These are phyloP conservation scores for Phytophthora capsici DNA, from an alignment of 352 stramenopile genomes.

Conservation along the genomic window DNA sequence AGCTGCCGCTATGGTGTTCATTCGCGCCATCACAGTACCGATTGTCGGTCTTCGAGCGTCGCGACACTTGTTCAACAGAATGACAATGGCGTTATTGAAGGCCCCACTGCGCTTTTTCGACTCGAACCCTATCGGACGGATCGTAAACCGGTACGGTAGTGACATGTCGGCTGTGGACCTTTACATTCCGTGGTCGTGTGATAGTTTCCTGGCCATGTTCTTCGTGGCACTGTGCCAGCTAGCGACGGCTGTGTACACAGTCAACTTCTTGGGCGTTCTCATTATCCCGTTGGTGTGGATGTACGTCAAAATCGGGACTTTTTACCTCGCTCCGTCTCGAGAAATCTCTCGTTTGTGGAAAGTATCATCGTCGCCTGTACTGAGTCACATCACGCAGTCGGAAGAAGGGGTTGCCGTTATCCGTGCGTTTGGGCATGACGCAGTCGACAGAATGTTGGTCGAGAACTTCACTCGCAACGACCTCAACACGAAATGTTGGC, in stretches of 20 bases:
- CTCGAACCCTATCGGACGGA: conserved; percentile 85
- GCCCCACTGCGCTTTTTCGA: conserved; percentile 93
- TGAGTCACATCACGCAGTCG: conserved; percentile 41
- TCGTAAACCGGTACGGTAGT: conserved; percentile 88
- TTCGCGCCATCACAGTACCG: conserved; percentile 32
- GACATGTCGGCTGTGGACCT: conserved; percentile 91
- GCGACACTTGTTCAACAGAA: conserved; percentile 78
- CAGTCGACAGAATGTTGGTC: conserved; percentile 21
- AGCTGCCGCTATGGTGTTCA: conserved; percentile 37
- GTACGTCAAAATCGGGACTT: conserved; percentile 65
- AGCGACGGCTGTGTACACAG: conserved; percentile 75
- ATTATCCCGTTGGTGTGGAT: conserved; percentile 82
- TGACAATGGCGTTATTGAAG: conserved; percentile 83
- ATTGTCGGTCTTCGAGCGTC: conserved; percentile 40
- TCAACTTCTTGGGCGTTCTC: conserved; percentile 76
- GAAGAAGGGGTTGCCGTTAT: conserved; percentile 46
- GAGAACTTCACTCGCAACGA: conserved; percentile 44
- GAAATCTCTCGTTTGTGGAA: conserved; percentile 50
- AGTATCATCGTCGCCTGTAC: conserved; percentile 43
- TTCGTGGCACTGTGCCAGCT: conserved; percentile 80
- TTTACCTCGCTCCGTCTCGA: conserved; percentile 49
- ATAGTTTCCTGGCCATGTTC: conserved; percentile 58
- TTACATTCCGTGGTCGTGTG: conserved; percentile 46
- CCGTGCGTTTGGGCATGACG: conserved; percentile 43
- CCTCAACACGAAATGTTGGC: conserved; percentile 39